Evolutionary conservation across 2,329 filamentous ascomycete genomes (phyloP).

Genomic region (Sporothrix variecibatus): DNA sequence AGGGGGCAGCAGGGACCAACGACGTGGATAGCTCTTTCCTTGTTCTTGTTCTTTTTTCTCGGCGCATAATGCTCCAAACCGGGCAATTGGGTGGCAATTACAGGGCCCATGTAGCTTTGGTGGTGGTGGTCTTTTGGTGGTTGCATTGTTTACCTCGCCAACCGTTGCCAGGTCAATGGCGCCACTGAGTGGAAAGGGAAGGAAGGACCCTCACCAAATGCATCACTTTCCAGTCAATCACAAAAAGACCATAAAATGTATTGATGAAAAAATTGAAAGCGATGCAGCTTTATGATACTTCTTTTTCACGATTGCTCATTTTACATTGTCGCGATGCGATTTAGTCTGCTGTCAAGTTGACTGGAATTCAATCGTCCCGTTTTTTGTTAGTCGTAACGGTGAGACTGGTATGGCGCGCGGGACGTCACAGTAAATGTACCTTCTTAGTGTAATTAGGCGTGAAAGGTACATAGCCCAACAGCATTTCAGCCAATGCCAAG

Average conservation of each 20-base stretch:
- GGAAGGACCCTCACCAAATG: not conserved
- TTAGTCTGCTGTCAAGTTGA: not conserved
- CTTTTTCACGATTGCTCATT: not conserved
- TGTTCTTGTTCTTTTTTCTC: not conserved
- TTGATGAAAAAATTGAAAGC: not conserved
- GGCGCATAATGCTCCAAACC: slow-evolving; percentile 7
- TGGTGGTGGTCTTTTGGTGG: not conserved
- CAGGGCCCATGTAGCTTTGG: not conserved
- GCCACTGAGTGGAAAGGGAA: not conserved
- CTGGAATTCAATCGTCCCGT: slow-evolving; percentile 21
- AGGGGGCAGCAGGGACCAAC: not conserved
- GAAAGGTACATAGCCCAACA: not conserved
- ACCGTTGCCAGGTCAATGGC: slow-evolving; percentile 30
- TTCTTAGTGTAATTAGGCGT: not conserved
- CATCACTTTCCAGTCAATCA: not conserved
- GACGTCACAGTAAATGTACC: not conserved
- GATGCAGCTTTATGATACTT: not conserved
- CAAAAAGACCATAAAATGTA: not conserved
- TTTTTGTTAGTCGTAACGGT: slow-evolving; percentile 17
- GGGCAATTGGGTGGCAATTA: not conserved
- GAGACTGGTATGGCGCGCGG: slow-evolving; percentile 25
- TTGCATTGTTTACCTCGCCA: slow-evolving; percentile 29
- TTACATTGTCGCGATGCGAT: not conserved
- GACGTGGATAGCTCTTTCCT: slow-evolving; percentile 10
- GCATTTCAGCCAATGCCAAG: not conserved